Evolutionary conservation across 768 basidiomycete genomes (phyloP).

Genomic region (Auricularia heimuer): DNA sequence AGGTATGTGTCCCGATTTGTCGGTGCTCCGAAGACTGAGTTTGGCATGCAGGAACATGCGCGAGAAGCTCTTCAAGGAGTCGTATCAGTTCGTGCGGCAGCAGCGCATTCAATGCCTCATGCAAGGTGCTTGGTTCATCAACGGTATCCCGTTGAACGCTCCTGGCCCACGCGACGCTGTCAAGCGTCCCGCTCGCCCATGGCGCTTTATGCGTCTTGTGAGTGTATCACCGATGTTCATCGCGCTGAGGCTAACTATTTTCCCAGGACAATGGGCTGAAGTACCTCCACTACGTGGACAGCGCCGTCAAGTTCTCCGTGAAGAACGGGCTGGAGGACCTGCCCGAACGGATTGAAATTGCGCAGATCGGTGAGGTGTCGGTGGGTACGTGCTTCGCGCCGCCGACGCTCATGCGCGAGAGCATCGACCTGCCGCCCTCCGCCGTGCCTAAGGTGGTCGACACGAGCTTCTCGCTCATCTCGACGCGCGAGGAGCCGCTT

Average conservation of each 20-base stretch:
- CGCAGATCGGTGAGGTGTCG: slow-evolving; percentile 68
- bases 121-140: slow-evolving; percentile 90
- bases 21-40: not conserved
- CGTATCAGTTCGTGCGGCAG: slow-evolving; percentile 79
- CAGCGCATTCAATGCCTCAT: slow-evolving; percentile 82
- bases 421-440: slow-evolving; percentile 43
- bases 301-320: slow-evolving; percentile 66
- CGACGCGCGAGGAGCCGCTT: slow-evolving; percentile 54
- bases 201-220: slow-evolving; percentile 85
- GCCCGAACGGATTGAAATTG: slow-evolving; percentile 75
- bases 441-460: slow-evolving; percentile 42
- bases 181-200: slow-evolving; percentile 54
- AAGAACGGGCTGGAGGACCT: slow-evolving; percentile 79
- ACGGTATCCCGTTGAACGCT: slow-evolving; percentile 48
- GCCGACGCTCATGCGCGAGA: slow-evolving; percentile 52
- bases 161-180: slow-evolving; percentile 36
- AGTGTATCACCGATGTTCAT: slow-evolving; percentile 9
- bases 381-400: slow-evolving; percentile 58
- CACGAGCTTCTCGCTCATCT: slow-evolving; percentile 69
- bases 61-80: slow-evolving; percentile 80
- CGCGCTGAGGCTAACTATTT: not conserved
- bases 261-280: slow-evolving; percentile 64
- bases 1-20: slow-evolving; percentile 39
- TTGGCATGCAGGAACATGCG: slow-evolving; percentile 54
- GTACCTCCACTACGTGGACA: slow-evolving; percentile 80